Conservation (phyloP, 2,329 filamentous ascomycete species). For the Coniochaeta sp. region DNA sequence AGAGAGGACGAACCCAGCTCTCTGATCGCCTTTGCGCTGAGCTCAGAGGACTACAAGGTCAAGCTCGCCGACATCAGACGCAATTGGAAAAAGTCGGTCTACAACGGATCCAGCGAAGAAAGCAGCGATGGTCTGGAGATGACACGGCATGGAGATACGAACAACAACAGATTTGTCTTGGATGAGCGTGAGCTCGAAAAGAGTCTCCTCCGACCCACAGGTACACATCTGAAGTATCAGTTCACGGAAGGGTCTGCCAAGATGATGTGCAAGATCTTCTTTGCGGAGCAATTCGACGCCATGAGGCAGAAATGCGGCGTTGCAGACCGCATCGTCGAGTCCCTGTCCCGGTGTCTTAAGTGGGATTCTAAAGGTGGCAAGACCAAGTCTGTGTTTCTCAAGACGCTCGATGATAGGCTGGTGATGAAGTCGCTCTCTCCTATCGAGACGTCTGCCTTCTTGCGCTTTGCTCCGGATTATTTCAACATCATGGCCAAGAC, state of each 20-base stretch:
- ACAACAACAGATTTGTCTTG: slow-evolving; percentile 28
- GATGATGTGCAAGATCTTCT: slow-evolving; percentile 98
- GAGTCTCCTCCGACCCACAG: slow-evolving; percentile 74
- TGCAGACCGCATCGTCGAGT: slow-evolving; percentile 89
- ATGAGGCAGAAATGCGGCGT: slow-evolving; percentile 88
- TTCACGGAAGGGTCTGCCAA: slow-evolving; percentile 90
- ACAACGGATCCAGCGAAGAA: slow-evolving; percentile 24
- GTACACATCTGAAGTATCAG: slow-evolving; percentile 92
- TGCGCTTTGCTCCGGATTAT: slow-evolving; percentile 93
- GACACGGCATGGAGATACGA: slow-evolving; percentile 23
- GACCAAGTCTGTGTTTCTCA: slow-evolving; percentile 94
- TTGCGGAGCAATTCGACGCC: slow-evolving; percentile 95
- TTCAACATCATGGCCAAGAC: slow-evolving; percentile 97
- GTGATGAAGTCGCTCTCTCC: slow-evolving; percentile 87
- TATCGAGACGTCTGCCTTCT: slow-evolving; percentile 87
- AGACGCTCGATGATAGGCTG: slow-evolving; percentile 89
- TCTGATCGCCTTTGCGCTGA: slow-evolving; percentile 85
- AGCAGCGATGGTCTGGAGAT: slow-evolving; percentile 17
- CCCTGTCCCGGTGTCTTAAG: slow-evolving; percentile 87
- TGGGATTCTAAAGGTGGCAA: slow-evolving; percentile 98
- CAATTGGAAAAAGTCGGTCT: slow-evolving; percentile 35
- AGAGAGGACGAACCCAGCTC: slow-evolving; percentile 96
- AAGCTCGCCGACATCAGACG: slow-evolving; percentile 65
- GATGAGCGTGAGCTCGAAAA: slow-evolving; percentile 74
- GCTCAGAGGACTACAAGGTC: slow-evolving; percentile 75